Base-by-base conservation (phyloP, 169 alveolate genomes). In the Cryptosporidium sp. region DNA sequence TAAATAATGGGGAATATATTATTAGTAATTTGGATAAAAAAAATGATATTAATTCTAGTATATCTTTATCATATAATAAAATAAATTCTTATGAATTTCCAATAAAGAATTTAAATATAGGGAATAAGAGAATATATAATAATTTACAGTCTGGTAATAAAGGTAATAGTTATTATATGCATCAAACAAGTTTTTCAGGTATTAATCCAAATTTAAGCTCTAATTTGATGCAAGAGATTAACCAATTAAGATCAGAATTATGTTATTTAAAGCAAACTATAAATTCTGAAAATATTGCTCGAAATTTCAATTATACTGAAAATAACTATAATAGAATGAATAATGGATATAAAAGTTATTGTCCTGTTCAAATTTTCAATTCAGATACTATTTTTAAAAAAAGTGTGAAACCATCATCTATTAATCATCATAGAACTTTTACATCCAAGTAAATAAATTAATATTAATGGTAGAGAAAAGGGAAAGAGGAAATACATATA, bases 171-270 rank as follows among this genome's bases (percentile, higher is more conserved):
- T 41, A n/a, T 55, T 55, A 55, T 55, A 55, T 55, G 35, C 5
- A 55, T 55, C 67, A 48, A 48, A 48, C 7, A 48, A 16, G 12
- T 14, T 6, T 48, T 48, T 18, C 71, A 65, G 23, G 43, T 37
- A 23, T n/a, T n/a, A 65, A 21, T 33, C 14, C 41, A 33, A 21
- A 37, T 67, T 29, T 52, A 10, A 29, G 9, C 8, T 33, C 33
- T n/a, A 43, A 29, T n/a, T 67, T 80, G 18, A 39, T 62, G 9
- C 37, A 59, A 9, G 89, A 80, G 74, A 80, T 80, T 37, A 80
- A 50, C n/a, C 52, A 65, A 31, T 50, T 80, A 16, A 80, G 67
- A 41, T 41, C 21, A n/a, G 89, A 80, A 35, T 50, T 80, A 29
- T 23, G 37, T 7, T 58, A 43, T 50, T 33, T 80, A 16, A 80